These are phyloP conservation scores for Aspergillus hancockii DNA, from an alignment of 495 filamentous ascomycete genomes.

Conservation along the genomic window DNA sequence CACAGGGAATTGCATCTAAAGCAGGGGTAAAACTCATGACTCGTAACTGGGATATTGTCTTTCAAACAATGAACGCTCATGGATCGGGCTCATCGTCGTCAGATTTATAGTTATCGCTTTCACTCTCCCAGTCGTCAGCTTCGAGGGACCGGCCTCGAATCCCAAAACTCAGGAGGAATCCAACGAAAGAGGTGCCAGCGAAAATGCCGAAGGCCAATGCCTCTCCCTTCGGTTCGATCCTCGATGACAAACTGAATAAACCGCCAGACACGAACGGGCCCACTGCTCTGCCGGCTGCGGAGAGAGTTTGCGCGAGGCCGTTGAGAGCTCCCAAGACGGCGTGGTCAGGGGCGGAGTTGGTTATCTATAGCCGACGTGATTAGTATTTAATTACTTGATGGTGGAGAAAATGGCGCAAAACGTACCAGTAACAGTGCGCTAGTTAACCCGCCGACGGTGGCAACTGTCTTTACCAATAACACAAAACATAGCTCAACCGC, in stretches of 20 bases:
- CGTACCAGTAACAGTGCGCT: constrained; percentile 82
- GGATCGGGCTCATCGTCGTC: constrained; percentile 44
- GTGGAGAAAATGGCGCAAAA: constrained; percentile 10
- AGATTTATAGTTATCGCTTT: constrained; percentile 51
- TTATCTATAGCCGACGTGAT: constrained; percentile 60
- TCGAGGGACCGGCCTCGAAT: constrained; percentile 64
- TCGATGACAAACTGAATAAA: constrained; percentile 72
- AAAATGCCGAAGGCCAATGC: constrained; percentile 81
- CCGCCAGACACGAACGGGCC: constrained; percentile 87
- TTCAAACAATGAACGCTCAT: background rate
- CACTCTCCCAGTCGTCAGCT: constrained; percentile 60
- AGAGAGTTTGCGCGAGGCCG: constrained; percentile 91
- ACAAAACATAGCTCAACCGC: constrained; percentile 71
- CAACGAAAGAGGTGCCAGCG: constrained; percentile 71
- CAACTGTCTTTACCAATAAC: constrained; percentile 83
- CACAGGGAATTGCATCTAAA: background rate
- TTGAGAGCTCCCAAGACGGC: constrained; percentile 87
- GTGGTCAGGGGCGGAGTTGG: constrained; percentile 86
- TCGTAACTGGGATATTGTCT: background rate
- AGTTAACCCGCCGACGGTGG: constrained; percentile 84
- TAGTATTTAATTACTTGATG: constrained; percentile 11
- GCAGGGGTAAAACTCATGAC: background rate
- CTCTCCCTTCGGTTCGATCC: constrained; percentile 78
- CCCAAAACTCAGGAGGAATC: constrained; percentile 73
- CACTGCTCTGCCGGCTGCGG: constrained; percentile 83